Conservation (phyloP, 140 eudicot species). For the Flaveria floridana region DNA sequence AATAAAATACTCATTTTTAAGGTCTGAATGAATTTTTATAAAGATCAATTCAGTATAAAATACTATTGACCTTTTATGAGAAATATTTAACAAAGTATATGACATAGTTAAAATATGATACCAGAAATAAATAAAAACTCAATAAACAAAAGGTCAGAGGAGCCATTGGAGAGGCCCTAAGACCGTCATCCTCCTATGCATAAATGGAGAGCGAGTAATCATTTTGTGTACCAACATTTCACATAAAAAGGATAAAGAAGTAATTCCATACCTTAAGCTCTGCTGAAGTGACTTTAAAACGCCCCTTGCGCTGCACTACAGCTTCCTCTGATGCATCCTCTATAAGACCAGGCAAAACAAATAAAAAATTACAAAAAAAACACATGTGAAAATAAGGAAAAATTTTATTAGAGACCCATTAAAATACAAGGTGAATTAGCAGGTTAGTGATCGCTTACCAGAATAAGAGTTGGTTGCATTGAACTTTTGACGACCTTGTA, state of each 20-base stretch:
- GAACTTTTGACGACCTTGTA: constrained; percentile 69
- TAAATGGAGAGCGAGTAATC: background rate
- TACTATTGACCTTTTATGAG: background rate
- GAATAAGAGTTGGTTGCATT: constrained; percentile 42
- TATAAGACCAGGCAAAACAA: constrained; percentile 33
- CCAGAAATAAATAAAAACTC: background rate
- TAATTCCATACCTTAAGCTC: constrained; percentile 42
- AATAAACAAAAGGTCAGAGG: background rate
- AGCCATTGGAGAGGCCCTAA: background rate
- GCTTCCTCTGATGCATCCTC: constrained; percentile 81
- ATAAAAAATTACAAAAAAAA: background rate
- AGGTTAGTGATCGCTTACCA: constrained; percentile 38
- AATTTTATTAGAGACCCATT: background rate
- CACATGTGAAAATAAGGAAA: background rate
- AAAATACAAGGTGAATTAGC: constrained; percentile 14
- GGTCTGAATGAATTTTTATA: background rate
- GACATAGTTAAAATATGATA: background rate
- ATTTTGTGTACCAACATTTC: background rate
- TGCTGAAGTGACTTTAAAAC: constrained; percentile 87
- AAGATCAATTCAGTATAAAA: background rate
- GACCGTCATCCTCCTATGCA: background rate
- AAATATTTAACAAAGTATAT: background rate
- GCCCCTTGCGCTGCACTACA: constrained; percentile 77
- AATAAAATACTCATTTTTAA: background rate
- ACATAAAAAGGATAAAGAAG: constrained; percentile 20